A percentile compares a stretch with the other conserved stretches of the same genome.
Evolutionary conservation across 768 basidiomycete species (phyloP).

Genomic region (Leccinum arenicola): DNA sequence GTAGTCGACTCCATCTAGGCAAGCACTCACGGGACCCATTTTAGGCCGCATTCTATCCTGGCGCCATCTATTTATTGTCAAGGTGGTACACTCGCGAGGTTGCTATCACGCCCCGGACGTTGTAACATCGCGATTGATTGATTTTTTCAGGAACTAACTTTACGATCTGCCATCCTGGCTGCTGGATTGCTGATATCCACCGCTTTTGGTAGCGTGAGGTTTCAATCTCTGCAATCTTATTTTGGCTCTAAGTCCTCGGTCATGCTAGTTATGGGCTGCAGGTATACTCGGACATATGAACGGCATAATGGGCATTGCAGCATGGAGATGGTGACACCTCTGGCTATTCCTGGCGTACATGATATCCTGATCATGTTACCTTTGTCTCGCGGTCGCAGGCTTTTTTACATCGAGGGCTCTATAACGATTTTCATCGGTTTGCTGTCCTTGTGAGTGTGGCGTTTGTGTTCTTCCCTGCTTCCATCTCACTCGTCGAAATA

Average conservation of each 20-base stretch:
- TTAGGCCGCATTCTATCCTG: slow-evolving; percentile 66
- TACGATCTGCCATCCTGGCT: slow-evolving; percentile 60
- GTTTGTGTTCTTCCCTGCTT: no score
- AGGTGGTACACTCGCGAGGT: slow-evolving; percentile 26
- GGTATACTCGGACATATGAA: slow-evolving; percentile 71
- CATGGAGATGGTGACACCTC: slow-evolving; percentile 60
- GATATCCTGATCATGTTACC: background rate
- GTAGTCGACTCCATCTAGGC: slow-evolving; percentile 33
- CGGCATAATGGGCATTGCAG: slow-evolving; percentile 59
- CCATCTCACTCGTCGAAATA: background rate
- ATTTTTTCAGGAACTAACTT: slow-evolving; percentile 51
- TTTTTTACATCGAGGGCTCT: slow-evolving; percentile 71
- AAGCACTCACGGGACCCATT: slow-evolving; percentile 19
- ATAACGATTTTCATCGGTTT: slow-evolving; percentile 62
- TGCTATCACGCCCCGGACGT: background rate
- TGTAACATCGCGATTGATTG: background rate
- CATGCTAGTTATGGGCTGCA: slow-evolving; percentile 59
- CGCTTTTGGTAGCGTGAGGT: slow-evolving; percentile 61
- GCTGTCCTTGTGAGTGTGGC: slow-evolving; percentile 41
- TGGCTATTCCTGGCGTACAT: background rate
- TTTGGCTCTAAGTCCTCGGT: background rate
- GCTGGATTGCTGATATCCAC: slow-evolving; percentile 57
- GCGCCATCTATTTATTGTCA: slow-evolving; percentile 39
- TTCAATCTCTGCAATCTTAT: background rate
- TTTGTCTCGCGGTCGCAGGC: slow-evolving; percentile 38